These are phyloP conservation scores for Lepiota venenata DNA, from an alignment of 768 basidiomycete species.

Conservation along the genomic window DNA sequence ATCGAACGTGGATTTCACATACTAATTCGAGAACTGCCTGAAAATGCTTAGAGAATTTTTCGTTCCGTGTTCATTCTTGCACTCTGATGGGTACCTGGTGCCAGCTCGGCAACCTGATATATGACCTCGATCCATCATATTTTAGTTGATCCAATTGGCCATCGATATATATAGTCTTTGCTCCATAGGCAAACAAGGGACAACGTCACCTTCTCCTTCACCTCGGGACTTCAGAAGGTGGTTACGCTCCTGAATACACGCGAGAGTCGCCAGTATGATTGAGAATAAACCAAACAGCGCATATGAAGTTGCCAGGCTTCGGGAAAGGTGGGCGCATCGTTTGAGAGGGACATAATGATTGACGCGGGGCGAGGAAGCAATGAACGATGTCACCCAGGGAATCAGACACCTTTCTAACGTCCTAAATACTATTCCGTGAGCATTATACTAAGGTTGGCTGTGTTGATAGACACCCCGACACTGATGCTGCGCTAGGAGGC, in stretches of 20 bases:
- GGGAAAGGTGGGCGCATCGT: slow-evolving; percentile 2
- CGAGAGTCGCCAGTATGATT: slow-evolving; percentile 1
- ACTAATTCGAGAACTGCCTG: slow-evolving; percentile 4
- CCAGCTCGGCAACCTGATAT: neutral
- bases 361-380: neutral
- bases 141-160: neutral
- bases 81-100: neutral
- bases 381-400: neutral
- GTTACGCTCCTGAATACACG: slow-evolving; percentile 3
- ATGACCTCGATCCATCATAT: slow-evolving; percentile 1
- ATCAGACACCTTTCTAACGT: neutral
- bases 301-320: neutral
- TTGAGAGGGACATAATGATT: slow-evolving; percentile 5
- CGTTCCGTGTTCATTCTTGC: neutral
- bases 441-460: neutral
- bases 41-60: slow-evolving; percentile 8
- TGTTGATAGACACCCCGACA: neutral
- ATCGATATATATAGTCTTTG: neutral
- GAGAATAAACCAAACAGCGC: neutral
- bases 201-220: neutral
- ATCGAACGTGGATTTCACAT: slow-evolving; percentile 3
- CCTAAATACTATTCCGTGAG: neutral
- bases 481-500: too few species aligned
- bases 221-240: neutral
- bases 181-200: neutral